Evolutionary conservation across 768 basidiomycete species (phyloP).

Genomic region (Melanogaster broomeanus): DNA sequence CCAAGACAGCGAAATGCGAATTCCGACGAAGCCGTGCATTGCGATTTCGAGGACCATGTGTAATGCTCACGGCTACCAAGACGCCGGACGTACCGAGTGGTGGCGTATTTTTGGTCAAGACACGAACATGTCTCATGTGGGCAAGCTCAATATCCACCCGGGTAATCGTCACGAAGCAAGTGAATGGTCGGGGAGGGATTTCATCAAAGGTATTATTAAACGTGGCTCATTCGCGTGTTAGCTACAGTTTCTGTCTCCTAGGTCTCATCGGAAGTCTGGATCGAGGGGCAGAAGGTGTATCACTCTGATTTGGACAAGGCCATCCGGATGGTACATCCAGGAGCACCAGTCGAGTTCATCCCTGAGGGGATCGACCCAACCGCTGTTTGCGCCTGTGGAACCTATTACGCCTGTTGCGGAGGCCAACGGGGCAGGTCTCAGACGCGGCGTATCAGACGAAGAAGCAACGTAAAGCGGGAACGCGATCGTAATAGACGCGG

Average conservation of each 20-base stretch:
- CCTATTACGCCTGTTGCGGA: constrained; percentile 32
- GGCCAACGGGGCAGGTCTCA: constrained; percentile 7
- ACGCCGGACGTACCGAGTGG: constrained; percentile 97
- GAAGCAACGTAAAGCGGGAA: constrained; percentile 53
- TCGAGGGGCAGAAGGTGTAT: constrained; percentile 90
- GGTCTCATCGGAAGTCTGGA: constrained; percentile 89
- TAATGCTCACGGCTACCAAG: constrained; percentile 84
- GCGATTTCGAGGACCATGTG: constrained; percentile 85
- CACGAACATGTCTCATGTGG: constrained; percentile 94
- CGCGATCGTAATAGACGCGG: constrained; percentile 69
- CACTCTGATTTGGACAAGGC: constrained; percentile 80
- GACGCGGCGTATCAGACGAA: constrained; percentile 4
- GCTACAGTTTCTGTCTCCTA: constrained; percentile 31
- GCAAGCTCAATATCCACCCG: constrained; percentile 75
- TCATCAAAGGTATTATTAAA: constrained; percentile 75
- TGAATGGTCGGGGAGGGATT: constrained; percentile 96
- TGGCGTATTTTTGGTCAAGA: constrained; percentile 91
- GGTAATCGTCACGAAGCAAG: constrained; percentile 84
- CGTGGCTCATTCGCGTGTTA: neutral
- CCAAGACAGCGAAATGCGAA: constrained; percentile 96
- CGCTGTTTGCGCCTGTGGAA: constrained; percentile 49
- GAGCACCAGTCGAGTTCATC: constrained; percentile 88
- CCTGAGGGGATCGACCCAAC: constrained; percentile 74
- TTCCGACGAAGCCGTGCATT: constrained; percentile 80
- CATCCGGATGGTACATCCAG: constrained; percentile 87